Base-by-base conservation (phyloP, 805 yeast species). In the Hanseniaspora valbyensis region DNA sequence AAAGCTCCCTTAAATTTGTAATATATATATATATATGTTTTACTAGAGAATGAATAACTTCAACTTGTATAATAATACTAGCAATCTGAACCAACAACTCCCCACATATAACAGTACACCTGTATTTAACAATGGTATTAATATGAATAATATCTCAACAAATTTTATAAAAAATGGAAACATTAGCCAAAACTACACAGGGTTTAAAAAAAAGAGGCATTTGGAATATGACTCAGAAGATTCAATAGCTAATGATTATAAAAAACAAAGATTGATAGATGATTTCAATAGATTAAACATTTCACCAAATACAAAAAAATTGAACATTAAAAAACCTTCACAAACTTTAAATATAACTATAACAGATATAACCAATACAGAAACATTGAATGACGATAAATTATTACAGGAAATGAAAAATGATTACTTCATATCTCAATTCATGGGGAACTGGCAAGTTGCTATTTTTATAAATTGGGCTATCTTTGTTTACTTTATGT, bases 151-250 rank as follows among this genome's bases (percentile, higher is more conserved):
- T n/a, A 24, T 24, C 9, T 9, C 16, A 8, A 38, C 24, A 18
- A 24, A 9, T 1, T 38, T 24, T n/a, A 10, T 18, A 25, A 28
- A 22, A 22, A 41, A 28, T 13, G 26, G 26, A 4, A 28, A 10
- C 34, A 41, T 25, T 2, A 28, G 9, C 22, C 7, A 32, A 32
- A 30, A n/a, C 13, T 42, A 13, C 37, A 19, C 18, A 13, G 18
- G 28, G n/a, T 43, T 45, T 22, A 34, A 45, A 28, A 29, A 40
- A 29, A 45, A 45, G 26, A 21, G 50, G 24, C 28, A 19, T 21
- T 9, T 22, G 4, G 50, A 46, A 30, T 22, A 21, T 24, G 42
- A 52, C 8, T 26, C 24, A 13, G 24, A 19, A 5, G 40, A 22
- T 6, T 8, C 16, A 32, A n/a, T 13, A 22, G 8, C 21, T 9